A percentile compares a stretch with the other conserved stretches of the same genome.
phyloP scores from a whole-genome alignment of 306 rosid genomes.

The Glycine soja region DNA sequence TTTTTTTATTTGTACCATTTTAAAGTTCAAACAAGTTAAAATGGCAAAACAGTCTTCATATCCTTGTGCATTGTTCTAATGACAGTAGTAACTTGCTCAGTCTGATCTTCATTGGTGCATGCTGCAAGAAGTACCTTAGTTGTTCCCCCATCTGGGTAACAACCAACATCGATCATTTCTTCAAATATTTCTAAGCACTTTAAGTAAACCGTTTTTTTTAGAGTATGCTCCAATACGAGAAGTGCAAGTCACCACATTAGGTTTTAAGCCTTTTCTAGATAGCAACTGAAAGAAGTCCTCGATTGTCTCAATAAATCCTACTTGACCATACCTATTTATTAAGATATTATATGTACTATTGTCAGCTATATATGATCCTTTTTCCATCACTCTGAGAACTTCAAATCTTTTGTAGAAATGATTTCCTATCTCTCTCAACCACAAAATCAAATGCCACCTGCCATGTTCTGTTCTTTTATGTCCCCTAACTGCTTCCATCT shows the following conservation, averaged over 20 bases:
- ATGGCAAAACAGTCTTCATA: slow-evolving; percentile 60
- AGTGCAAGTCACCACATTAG: slow-evolving; percentile 97
- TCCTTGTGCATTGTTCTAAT: slow-evolving; percentile 86
- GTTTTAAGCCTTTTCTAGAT: slow-evolving; percentile 62
- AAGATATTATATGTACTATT: slow-evolving; percentile 85
- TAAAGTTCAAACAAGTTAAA: slow-evolving; percentile 41
- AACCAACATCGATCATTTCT: slow-evolving; percentile 90
- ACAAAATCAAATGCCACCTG: background rate
- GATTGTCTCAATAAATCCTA: slow-evolving; percentile 78
- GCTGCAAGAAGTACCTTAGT: slow-evolving; percentile 85
- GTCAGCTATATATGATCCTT: slow-evolving; percentile 65
- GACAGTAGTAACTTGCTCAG: slow-evolving; percentile 75
- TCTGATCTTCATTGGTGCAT: slow-evolving; percentile 79
- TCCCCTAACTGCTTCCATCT: background rate
- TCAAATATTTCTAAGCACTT: slow-evolving; percentile 88
- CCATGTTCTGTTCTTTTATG: background rate
- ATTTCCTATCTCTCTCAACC: background rate
- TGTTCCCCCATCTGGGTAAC: slow-evolving; percentile 94
- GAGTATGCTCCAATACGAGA: slow-evolving; percentile 90
- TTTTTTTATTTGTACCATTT: background rate
- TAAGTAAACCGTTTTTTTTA: slow-evolving; percentile 75
- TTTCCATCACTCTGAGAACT: slow-evolving; percentile 70
- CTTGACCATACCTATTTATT: slow-evolving; percentile 83
- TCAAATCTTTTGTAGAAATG: slow-evolving; percentile 26
- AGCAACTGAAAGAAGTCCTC: slow-evolving; percentile 71